A percentile compares a stretch with the other conserved stretches of the same genome.
phyloP scores from a whole-genome alignment of 1,284 basidiomycete genomes.

The Ceratobasidium sp. region DNA sequence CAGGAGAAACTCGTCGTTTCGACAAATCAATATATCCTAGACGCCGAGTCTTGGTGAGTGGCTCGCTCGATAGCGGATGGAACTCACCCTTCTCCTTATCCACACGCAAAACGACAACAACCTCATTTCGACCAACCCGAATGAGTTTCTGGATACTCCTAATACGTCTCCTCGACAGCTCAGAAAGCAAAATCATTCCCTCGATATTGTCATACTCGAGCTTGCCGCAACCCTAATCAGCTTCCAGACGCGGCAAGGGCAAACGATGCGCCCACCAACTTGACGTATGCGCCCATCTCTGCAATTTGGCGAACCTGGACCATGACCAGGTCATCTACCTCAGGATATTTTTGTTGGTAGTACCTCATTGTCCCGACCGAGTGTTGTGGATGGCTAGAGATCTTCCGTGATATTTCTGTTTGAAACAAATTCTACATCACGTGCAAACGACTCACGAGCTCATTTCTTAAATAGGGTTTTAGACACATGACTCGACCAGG shows the following conservation, averaged over 20 bases:
- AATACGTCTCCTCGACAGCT: slow-evolving; percentile 95
- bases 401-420: slow-evolving; percentile 25
- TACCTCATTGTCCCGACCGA: slow-evolving; percentile 66
- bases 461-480: background rate
- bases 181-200: slow-evolving; percentile 98
- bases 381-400: slow-evolving; percentile 19
- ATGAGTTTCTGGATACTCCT: slow-evolving; percentile 98
- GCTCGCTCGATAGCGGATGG: slow-evolving; percentile 8
- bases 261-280: slow-evolving; percentile 72
- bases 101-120: slow-evolving; percentile 96
- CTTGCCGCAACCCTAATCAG: slow-evolving; percentile 54
- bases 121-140: slow-evolving; percentile 96
- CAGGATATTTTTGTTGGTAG: slow-evolving; percentile 80
- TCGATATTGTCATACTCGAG: slow-evolving; percentile 99
- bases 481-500: too few species aligned
- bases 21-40: slow-evolving; percentile 98
- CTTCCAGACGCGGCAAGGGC: background rate
- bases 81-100: slow-evolving; percentile 97
- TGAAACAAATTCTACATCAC: slow-evolving; percentile 23
- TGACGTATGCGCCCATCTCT: slow-evolving; percentile 99
- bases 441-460: slow-evolving; percentile 2
- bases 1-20: slow-evolving; percentile 98
- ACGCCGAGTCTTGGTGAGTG: slow-evolving; percentile 11
- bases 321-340: slow-evolving; percentile 98
- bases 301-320: slow-evolving; percentile 99